phyloP scores from a whole-genome alignment of 148 eudicot genomes.

The Camellia lanceoleosa region DNA sequence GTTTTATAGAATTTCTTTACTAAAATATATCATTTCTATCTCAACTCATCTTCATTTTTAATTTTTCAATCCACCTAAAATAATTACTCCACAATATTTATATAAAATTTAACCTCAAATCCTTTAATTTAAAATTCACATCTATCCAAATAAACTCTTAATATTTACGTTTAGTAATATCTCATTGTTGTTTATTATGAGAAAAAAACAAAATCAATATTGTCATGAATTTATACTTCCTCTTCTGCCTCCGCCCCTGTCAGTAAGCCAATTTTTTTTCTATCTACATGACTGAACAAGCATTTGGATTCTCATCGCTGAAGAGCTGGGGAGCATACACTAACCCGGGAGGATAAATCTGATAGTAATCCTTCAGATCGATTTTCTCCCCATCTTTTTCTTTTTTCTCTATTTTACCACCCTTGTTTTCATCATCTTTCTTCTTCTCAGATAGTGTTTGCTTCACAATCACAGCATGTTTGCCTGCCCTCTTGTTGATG shows the following conservation, averaged over 20 bases:
- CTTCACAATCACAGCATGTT: slow-evolving; percentile 32
- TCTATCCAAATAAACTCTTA: too few relatives aligned
- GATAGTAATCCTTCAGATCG: background rate
- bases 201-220: too few relatives aligned
- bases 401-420: background rate
- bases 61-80: too few relatives aligned
- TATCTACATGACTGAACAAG: slow-evolving; percentile 41
- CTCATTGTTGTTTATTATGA: too few relatives aligned
- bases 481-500: slow-evolving; percentile 38
- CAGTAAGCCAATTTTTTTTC: background rate
- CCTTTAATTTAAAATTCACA: too few relatives aligned
- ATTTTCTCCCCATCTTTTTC: background rate
- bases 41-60: too few relatives aligned
- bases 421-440: background rate
- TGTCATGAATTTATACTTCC: too few relatives aligned
- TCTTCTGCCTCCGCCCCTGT: background rate
- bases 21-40: too few relatives aligned
- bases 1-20: too few relatives aligned
- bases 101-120: too few relatives aligned
- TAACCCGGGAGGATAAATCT: slow-evolving; percentile 18
- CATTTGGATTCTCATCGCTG: slow-evolving; percentile 49
- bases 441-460: background rate
- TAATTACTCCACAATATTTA: too few relatives aligned
- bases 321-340: slow-evolving; percentile 35
- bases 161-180: too few relatives aligned